Base-by-base conservation (phyloP, 2,329 filamentous ascomycete species). In the Elsinoe australis region DNA sequence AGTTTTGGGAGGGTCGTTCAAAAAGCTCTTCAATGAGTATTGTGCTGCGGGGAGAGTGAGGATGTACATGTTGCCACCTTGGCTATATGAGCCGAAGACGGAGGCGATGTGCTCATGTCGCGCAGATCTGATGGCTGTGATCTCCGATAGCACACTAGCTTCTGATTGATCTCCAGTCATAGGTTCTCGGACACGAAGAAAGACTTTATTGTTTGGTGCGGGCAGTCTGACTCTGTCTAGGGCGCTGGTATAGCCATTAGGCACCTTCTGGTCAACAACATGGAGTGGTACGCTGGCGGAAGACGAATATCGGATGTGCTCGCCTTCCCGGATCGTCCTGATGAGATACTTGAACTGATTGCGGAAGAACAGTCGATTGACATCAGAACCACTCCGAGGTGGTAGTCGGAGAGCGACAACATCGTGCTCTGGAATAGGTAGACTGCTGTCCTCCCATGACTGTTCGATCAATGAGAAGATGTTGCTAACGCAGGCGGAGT, bases 391-490 rank as follows among this genome's bases (percentile, higher is more conserved):
- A 21, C 14, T 21, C 19, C 39, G 39, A 21, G 39, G 26, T 22
- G 39, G 39, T n/a, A 44, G 17, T 12, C 39, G 24, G 4, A 44
- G 39, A 18, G 39, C 28, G n/a, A 83, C 59, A 48, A 73, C 75
- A 51, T 80, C 75, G 60, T 86, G 76, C 45, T 72, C 74, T 19
- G 70, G 65, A 14, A 74, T 71, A 3, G 84, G 84, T 34, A 89
- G 69, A 64, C 88, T 84, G 47, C 78, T 74, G 58, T 89, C 85
- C 55, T 85, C 82, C 82, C 82, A 87, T 18, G 80, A 83, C 58
- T 83, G 79, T 63, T 88, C 83, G 50, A 87, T 79, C 45, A 85
- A 71, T 33, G 77, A 77, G 58, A 87, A 88, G 52, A 88, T 87
- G 60, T 83, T 81, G 56, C 84, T 80, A 0, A 83, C 78, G 7